phyloP scores from a whole-genome alignment of 208 protist genomes.

The Leishmania amazonensis region DNA sequence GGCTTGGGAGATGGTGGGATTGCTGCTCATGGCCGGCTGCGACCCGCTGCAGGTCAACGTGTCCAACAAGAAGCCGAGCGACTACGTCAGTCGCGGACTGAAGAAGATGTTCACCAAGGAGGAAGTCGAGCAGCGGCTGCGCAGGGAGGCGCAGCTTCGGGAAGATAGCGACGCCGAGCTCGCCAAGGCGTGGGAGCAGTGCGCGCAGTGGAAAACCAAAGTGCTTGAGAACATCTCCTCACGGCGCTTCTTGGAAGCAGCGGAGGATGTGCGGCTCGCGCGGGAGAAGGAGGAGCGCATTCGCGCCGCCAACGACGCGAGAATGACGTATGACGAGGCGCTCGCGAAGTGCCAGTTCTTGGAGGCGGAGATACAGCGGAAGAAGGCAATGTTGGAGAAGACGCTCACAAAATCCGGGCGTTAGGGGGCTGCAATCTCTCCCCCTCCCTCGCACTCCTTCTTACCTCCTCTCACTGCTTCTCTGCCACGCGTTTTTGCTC shows the following conservation, averaged over 20 bases:
- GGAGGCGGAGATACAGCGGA: conserved; percentile 72
- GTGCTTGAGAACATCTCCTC: conserved; percentile 20
- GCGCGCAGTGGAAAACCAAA: conserved; percentile 29
- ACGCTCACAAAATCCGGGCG: conserved; percentile 28
- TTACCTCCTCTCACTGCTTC: conserved; percentile 6
- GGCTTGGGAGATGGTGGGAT: conserved; percentile 80
- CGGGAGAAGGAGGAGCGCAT: conserved; percentile 71
- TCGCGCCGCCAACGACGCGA: conserved; percentile 74
- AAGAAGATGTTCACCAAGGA: conserved; percentile 83
- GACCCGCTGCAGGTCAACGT: conserved; percentile 78
- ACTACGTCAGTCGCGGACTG: conserved; percentile 77
- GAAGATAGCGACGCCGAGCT: conserved; percentile 35
- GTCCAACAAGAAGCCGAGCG: conserved; percentile 75
- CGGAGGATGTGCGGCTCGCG: conserved; percentile 70
- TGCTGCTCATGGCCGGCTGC: conserved; percentile 75
- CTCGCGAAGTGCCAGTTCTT: conserved; percentile 66
- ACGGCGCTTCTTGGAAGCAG: conserved; percentile 21
- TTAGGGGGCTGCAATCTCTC: not conserved
- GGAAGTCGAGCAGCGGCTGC: conserved; percentile 54
- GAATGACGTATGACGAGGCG: conserved; percentile 68
- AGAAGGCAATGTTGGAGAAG: conserved; percentile 71
- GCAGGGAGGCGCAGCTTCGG: conserved; percentile 31
- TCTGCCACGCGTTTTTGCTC: not conserved
- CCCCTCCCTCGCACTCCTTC: conserved; percentile 12
- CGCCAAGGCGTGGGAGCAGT: conserved; percentile 26